phyloP scores from a whole-genome alignment of 345 rosid genomes.

The Reutealis trisperma region DNA sequence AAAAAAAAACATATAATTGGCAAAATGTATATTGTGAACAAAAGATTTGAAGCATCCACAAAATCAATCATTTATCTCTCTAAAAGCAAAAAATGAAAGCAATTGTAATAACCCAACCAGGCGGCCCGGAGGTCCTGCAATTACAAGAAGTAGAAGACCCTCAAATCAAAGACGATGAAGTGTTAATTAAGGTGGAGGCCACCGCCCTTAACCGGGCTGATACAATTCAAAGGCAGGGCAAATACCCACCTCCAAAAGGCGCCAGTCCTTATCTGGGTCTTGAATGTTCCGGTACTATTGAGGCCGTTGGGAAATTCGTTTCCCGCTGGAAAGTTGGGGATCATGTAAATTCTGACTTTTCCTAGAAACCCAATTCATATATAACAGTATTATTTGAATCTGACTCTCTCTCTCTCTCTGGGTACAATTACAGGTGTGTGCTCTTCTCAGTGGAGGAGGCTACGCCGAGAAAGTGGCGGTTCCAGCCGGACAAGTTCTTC shows the following conservation, averaged over 20 bases:
- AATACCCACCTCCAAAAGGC: constrained; percentile 74
- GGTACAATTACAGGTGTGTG: constrained; percentile 58
- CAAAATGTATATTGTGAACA: no score
- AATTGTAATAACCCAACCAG: constrained; percentile 65
- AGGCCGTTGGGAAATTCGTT: constrained; percentile 55
- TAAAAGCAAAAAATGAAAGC: constrained; percentile 59
- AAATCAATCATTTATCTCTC: not conserved
- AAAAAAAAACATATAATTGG: no score
- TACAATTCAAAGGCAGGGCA: constrained; percentile 69
- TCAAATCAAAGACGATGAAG: constrained; percentile 62
- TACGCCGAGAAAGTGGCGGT: constrained; percentile 84
- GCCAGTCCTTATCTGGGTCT: constrained; percentile 75
- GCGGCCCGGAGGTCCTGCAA: constrained; percentile 74
- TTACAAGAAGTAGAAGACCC: constrained; percentile 76
- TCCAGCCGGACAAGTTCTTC: constrained; percentile 70
- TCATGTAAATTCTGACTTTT: constrained; percentile 45
- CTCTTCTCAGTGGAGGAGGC: constrained; percentile 89
- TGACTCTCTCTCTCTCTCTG: not conserved
- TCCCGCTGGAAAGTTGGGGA: constrained; percentile 83
- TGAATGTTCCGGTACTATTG: constrained; percentile 88
- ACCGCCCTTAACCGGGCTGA: constrained; percentile 84
- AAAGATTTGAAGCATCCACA: no score
- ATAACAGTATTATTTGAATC: not conserved
- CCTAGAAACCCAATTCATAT: not conserved
- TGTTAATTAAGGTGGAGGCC: constrained; percentile 68